Conservation (phyloP, 805 yeast genomes). For the Pichia rugopelliculosa region DNA sequence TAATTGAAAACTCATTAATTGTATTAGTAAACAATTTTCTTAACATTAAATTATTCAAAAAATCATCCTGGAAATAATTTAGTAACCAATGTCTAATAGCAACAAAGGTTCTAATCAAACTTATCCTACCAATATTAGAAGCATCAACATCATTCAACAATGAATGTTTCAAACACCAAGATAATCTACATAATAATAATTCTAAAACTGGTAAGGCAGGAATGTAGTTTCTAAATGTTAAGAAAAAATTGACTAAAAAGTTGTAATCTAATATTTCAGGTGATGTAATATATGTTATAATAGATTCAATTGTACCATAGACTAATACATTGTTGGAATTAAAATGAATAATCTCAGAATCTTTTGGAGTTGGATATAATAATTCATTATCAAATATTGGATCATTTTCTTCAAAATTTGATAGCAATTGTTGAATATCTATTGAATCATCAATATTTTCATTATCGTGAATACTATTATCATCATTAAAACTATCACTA, state of each 20-base stretch:
- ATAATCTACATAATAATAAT: slow-evolving; percentile 54
- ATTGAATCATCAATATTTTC: not conserved
- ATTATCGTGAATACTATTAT: not conserved
- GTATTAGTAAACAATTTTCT: slow-evolving; percentile 37
- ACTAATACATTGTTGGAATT: slow-evolving; percentile 7
- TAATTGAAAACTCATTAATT: slow-evolving; percentile 33
- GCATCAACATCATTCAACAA: slow-evolving; percentile 16
- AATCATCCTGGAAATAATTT: slow-evolving; percentile 84
- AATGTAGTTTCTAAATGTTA: slow-evolving; percentile 70
- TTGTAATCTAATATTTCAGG: slow-evolving; percentile 72
- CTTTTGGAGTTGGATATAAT: slow-evolving; percentile 28
- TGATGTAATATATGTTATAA: slow-evolving; percentile 58
- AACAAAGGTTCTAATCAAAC: slow-evolving; percentile 76
- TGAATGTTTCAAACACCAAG: slow-evolving; percentile 54
- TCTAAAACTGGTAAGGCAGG: slow-evolving; percentile 51
- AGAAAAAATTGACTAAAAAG: slow-evolving; percentile 75
- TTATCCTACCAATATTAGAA: slow-evolving; percentile 50
- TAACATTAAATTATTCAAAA: slow-evolving; percentile 44
- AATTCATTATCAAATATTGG: slow-evolving; percentile 28
- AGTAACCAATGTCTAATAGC: slow-evolving; percentile 83
- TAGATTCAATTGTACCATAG: slow-evolving; percentile 31
- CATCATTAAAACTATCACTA: not conserved
- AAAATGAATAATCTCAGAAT: slow-evolving; percentile 27
- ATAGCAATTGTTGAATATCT: slow-evolving; percentile 17
- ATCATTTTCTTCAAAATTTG: slow-evolving; percentile 26